phyloP scores from a whole-genome alignment of 768 basidiomycete species.

The Leccinum subtestaceum region DNA sequence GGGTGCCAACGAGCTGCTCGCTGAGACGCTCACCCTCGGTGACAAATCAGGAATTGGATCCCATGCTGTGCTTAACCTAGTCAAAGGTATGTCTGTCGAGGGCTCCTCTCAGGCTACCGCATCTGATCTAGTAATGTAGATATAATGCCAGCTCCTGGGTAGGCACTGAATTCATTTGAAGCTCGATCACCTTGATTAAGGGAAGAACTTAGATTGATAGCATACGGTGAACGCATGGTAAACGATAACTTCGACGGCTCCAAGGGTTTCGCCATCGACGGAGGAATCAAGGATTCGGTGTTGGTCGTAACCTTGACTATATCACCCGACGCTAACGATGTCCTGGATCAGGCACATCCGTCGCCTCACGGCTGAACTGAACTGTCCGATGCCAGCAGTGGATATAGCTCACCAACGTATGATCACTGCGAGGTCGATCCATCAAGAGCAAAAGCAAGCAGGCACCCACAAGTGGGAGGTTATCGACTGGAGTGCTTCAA shows the following conservation, averaged over 20 bases:
- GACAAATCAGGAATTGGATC: slow-evolving; percentile 81
- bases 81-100: slow-evolving; percentile 49
- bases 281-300: slow-evolving; percentile 85
- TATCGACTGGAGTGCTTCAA: slow-evolving; percentile 81
- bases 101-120: neutral
- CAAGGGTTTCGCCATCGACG: slow-evolving; percentile 75
- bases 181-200: slow-evolving; percentile 4
- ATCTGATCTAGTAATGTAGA: slow-evolving; percentile 40
- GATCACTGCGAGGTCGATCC: slow-evolving; percentile 73
- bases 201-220: slow-evolving; percentile 39
- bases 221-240: slow-evolving; percentile 67
- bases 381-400: slow-evolving; percentile 68
- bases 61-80: slow-evolving; percentile 49
- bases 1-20: slow-evolving; percentile 73
- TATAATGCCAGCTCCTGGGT: slow-evolving; percentile 65
- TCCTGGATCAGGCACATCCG: slow-evolving; percentile 55
- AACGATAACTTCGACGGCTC: slow-evolving; percentile 72
- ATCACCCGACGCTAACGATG: slow-evolving; percentile 3
- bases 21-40: slow-evolving; percentile 81
- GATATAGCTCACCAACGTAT: slow-evolving; percentile 77
- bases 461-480: slow-evolving; percentile 52
- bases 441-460: slow-evolving; percentile 43
- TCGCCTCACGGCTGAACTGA: slow-evolving; percentile 59
- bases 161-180: slow-evolving; percentile 17
- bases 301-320: slow-evolving; percentile 28